phyloP scores from a whole-genome alignment of 148 eudicot genomes.

The Persicaria maculosa region DNA sequence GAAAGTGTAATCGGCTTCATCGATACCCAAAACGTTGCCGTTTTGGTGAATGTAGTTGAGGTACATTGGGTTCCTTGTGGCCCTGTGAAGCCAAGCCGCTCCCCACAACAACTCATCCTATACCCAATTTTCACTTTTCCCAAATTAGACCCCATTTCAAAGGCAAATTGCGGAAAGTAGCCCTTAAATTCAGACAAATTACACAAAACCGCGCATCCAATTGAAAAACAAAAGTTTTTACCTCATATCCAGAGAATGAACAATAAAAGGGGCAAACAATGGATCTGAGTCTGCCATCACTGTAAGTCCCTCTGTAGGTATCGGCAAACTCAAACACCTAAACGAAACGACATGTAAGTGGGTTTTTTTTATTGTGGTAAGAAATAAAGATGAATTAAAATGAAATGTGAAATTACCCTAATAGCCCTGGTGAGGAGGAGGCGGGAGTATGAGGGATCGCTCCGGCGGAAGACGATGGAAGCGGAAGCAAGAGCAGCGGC shows the following conservation, averaged over 20 bases:
- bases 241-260: conserved; percentile 68
- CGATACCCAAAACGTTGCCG: conserved; percentile 68
- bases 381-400: too few relatives aligned
- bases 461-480: conserved; percentile 65
- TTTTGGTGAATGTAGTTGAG: conserved; percentile 59
- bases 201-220: neutral
- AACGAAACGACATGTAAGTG: neutral
- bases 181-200: neutral
- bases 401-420: conserved; percentile 33
- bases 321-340: conserved; percentile 85
- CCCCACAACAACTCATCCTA: conserved; percentile 89
- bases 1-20: conserved; percentile 64
- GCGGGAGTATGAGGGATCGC: conserved; percentile 65
- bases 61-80: conserved; percentile 65
- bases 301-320: conserved; percentile 66
- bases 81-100: conserved; percentile 78
- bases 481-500: conserved; percentile 98
- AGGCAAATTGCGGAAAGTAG: too few relatives aligned
- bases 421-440: conserved; percentile 61
- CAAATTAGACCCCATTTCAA: neutral
- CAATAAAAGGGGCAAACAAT: conserved; percentile 64
- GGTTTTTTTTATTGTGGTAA: too few relatives aligned
- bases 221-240: conserved; percentile 7
- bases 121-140: neutral
- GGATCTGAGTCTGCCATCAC: conserved; percentile 33